Conservation (phyloP, 441 rosid genomes). For the Gossypium gossypioides region DNA sequence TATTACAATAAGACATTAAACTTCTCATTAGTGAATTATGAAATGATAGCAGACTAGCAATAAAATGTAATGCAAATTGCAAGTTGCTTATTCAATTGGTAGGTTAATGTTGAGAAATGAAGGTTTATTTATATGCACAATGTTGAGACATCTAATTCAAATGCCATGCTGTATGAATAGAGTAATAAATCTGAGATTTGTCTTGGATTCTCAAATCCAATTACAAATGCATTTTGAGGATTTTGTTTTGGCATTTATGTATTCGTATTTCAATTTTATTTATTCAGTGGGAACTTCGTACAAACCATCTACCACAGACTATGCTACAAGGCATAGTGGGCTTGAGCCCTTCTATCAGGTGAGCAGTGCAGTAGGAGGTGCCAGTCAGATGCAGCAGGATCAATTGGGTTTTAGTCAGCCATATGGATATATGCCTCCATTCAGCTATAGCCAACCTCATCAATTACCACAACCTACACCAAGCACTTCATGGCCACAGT, state of each 20-base stretch:
- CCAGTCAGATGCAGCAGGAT: slow-evolving; percentile 16
- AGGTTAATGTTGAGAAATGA: slow-evolving; percentile 4
- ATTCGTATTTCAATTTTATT: neutral
- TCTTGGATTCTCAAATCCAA: neutral
- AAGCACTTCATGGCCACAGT: slow-evolving; percentile 16
- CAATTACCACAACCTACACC: slow-evolving; percentile 20
- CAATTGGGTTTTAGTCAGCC: slow-evolving; percentile 4
- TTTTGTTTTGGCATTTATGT: neutral
- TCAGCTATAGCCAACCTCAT: slow-evolving; percentile 17
- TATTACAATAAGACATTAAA: neutral
- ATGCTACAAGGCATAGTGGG: slow-evolving; percentile 11
- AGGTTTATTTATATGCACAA: neutral
- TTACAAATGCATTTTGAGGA: neutral
- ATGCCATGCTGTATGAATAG: neutral
- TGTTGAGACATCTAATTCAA: neutral
- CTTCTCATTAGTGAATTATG: slow-evolving; percentile 5
- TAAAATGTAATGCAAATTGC: neutral
- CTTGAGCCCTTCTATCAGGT: slow-evolving; percentile 14
- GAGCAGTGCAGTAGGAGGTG: slow-evolving; percentile 12
- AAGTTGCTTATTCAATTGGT: neutral
- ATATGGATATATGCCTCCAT: slow-evolving; percentile 13
- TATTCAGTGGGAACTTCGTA: slow-evolving; percentile 11
- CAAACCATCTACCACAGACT: slow-evolving; percentile 13
- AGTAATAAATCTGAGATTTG: neutral
- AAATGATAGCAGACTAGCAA: neutral